Conservation (phyloP, 495 filamentous ascomycete species). For the Neurospora sp. region DNA sequence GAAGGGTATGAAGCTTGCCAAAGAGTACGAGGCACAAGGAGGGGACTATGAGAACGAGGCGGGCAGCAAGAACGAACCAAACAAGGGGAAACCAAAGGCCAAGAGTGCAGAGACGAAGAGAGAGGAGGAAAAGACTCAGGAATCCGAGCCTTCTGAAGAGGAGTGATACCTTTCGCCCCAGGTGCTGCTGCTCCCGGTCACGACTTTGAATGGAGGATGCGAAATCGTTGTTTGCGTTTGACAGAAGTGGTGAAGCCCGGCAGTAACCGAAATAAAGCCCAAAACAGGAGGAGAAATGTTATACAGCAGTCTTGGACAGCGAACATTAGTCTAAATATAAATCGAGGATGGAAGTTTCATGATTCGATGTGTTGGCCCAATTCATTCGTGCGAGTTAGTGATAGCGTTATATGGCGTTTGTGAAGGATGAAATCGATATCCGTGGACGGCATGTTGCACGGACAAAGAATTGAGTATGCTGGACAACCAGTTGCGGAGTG, state of each 20-base stretch:
- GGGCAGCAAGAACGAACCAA: conserved; percentile 42
- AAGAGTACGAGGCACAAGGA: conserved; percentile 44
- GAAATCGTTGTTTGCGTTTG: neutral
- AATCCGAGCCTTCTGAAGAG: neutral
- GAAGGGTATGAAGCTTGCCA: conserved; percentile 46
- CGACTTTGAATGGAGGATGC: neutral
- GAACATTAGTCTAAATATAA: neutral
- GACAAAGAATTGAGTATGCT: neutral
- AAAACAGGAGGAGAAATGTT: neutral
- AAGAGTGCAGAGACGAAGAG: conserved; percentile 24
- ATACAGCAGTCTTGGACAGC: neutral
- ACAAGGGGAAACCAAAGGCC: conserved; percentile 35
- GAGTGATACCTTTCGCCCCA: conserved; percentile 2
- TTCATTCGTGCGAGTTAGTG: neutral
- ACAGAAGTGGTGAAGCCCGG: neutral
- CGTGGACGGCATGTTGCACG: neutral
- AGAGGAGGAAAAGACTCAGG: neutral
- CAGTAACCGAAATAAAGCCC: neutral
- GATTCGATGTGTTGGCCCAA: neutral
- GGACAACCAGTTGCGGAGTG: neutral
- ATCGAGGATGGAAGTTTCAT: neutral
- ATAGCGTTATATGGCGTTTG: neutral
- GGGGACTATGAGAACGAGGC: conserved; percentile 43
- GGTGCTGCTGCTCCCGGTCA: neutral
- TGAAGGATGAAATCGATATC: neutral